A percentile compares a stretch with the other conserved stretches of the same genome.
Evolutionary conservation across 495 filamentous ascomycete genomes (phyloP).

Genomic region (Penicillium flavigenum): DNA sequence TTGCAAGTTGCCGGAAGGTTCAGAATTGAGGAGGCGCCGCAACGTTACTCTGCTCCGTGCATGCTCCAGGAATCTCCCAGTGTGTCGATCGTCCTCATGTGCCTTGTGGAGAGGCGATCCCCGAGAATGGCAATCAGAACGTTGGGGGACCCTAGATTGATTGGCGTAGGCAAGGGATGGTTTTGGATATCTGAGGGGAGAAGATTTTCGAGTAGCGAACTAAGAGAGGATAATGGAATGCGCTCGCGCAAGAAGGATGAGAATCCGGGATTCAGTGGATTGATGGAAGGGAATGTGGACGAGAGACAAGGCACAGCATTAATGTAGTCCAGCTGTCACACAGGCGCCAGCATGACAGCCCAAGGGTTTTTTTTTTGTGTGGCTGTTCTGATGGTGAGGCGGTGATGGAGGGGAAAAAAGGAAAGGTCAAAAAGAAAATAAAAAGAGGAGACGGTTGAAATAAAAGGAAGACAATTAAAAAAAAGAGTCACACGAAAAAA

Average conservation of each 20-base stretch:
- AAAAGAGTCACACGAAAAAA: constrained; percentile 4
- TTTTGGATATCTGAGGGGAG: constrained; percentile 13
- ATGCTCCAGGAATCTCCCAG: constrained; percentile 51
- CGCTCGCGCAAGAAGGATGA: constrained; percentile 36
- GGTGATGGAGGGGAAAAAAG: constrained; percentile 16
- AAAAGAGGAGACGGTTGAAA: constrained; percentile 5
- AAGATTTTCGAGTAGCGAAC: constrained; percentile 16
- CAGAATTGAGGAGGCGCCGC: constrained; percentile 35
- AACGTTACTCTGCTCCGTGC: constrained; percentile 50
- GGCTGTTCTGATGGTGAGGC: constrained; percentile 13
- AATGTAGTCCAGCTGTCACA: constrained; percentile 47
- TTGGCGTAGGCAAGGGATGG: constrained; percentile 41
- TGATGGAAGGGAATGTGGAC: constrained; percentile 42
- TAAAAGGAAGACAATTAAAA: background rate
- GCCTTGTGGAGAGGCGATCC: constrained; percentile 36
- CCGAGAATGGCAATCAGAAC: constrained; percentile 30
- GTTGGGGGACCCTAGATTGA: constrained; percentile 36
- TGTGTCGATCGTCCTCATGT: constrained; percentile 47
- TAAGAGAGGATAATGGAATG: constrained; percentile 38
- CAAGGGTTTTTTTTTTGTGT: constrained; percentile 23
- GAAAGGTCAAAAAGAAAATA: constrained; percentile 20
- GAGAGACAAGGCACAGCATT: constrained; percentile 46
- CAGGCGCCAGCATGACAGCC: constrained; percentile 46
- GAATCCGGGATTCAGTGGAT: constrained; percentile 38
- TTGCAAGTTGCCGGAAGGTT: constrained; percentile 31